A percentile compares a stretch with the other conserved stretches of the same genome.
These are phyloP conservation scores for Xylaria palmicola DNA, from an alignment of 495 filamentous ascomycete species.

Conservation along the genomic window DNA sequence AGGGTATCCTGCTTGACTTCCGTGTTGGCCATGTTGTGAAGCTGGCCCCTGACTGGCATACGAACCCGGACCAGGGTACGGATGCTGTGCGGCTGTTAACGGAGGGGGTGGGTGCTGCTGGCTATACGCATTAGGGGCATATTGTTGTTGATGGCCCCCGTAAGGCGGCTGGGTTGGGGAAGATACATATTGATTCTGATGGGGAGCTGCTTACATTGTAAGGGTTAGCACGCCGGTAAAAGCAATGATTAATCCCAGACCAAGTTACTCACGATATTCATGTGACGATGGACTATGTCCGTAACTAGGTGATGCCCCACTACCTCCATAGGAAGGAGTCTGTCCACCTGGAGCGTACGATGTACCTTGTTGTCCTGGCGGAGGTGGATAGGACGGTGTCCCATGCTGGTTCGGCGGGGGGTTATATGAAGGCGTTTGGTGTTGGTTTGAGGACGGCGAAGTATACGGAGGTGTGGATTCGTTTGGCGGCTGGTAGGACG, in stretches of 20 bases:
- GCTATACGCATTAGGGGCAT: constrained; percentile 28
- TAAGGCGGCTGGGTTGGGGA: constrained; percentile 30
- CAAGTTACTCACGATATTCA: constrained; percentile 23
- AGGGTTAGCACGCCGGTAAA: constrained; percentile 2
- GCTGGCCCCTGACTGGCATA: constrained; percentile 32
- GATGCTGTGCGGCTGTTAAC: constrained; percentile 23
- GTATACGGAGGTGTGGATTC: constrained; percentile 29
- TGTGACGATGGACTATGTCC: constrained; percentile 29
- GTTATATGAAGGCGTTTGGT: constrained; percentile 27
- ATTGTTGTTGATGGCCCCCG: constrained; percentile 29
- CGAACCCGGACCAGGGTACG: constrained; percentile 30
- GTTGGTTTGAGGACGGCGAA: constrained; percentile 28
- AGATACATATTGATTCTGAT: constrained; percentile 25
- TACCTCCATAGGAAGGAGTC: constrained; percentile 25
- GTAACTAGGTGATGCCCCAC: constrained; percentile 21
- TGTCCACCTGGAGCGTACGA: constrained; percentile 17
- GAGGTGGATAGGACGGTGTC: constrained; percentile 22
- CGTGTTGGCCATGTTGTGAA: constrained; percentile 34
- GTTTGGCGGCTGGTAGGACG: constrained; percentile 44
- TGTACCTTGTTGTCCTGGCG: constrained; percentile 6
- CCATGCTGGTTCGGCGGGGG: constrained; percentile 29
- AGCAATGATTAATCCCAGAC: neutral
- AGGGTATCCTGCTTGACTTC: constrained; percentile 30
- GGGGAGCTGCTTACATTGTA: constrained; percentile 15
- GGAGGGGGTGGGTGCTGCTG: constrained; percentile 30